These are phyloP conservation scores for Xylaria sp. DNA, from an alignment of 2,329 filamentous ascomycete species.

Conservation along the genomic window DNA sequence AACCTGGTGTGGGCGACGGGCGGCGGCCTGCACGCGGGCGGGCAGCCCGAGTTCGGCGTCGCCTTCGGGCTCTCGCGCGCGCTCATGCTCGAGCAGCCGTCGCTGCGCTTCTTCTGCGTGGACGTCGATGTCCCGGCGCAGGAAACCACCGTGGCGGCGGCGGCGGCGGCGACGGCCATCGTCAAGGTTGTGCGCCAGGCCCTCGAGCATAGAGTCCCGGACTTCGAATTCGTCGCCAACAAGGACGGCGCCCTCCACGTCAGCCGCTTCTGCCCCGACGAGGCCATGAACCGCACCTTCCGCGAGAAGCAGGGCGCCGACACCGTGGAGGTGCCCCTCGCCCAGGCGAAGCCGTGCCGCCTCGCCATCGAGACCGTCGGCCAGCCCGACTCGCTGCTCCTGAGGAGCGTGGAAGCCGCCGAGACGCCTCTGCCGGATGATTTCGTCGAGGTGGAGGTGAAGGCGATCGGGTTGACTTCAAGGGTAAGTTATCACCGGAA, in stretches of 20 bases:
- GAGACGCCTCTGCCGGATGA: neutral
- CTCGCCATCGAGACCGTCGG: constrained; percentile 8
- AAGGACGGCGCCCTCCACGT: constrained; percentile 7
- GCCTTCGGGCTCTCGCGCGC: constrained; percentile 14
- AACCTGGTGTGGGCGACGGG: constrained; percentile 18
- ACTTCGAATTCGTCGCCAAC: constrained; percentile 15
- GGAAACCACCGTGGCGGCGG: too few relatives aligned
- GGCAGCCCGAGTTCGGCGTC: constrained; percentile 9
- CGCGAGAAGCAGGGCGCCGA: constrained; percentile 7
- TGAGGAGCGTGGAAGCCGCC: constrained; percentile 1
- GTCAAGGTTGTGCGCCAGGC: constrained; percentile 7
- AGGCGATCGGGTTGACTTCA: constrained; percentile 4
- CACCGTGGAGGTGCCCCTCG: neutral
- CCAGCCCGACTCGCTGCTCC: constrained; percentile 18
- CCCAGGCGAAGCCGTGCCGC: neutral
- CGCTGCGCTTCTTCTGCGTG: constrained; percentile 17
- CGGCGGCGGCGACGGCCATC: neutral
- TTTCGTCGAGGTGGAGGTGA: constrained; percentile 2
- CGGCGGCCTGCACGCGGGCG: constrained; percentile 7
- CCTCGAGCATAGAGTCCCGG: neutral
- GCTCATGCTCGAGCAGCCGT: constrained; percentile 24
- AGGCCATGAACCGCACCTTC: constrained; percentile 10
- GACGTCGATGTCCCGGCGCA: constrained; percentile 13
- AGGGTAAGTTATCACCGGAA: neutral
- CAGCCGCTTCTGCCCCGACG: constrained; percentile 19